These are phyloP conservation scores for Datura wrightii DNA, from an alignment of 257 asterid genomes.

Conservation along the genomic window DNA sequence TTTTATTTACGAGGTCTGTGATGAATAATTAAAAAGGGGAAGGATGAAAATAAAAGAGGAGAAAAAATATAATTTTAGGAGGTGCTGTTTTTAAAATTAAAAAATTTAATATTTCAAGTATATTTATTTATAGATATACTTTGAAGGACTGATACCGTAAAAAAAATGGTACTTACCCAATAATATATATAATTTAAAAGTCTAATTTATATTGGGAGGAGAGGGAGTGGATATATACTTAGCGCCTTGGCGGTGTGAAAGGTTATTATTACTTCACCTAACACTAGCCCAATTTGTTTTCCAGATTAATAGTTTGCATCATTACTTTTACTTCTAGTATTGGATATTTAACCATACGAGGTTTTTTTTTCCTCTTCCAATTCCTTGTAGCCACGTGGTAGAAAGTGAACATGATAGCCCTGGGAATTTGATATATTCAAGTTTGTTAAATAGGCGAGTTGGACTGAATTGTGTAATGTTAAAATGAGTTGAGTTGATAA, in stretches of 20 bases:
- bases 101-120: neutral
- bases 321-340: neutral
- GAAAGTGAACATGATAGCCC: neutral
- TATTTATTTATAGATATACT: neutral
- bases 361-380: neutral
- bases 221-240: neutral
- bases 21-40: neutral
- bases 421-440: neutral
- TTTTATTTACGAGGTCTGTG: neutral
- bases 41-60: neutral
- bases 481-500: too few species aligned
- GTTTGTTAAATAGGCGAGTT: too few species aligned
- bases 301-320: neutral
- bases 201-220: neutral
- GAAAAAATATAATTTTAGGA: neutral
- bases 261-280: constrained; percentile 3
- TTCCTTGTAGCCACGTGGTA: neutral
- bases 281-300: neutral
- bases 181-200: neutral
- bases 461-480: too few species aligned
- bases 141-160: neutral
- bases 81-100: neutral
- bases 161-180: neutral
- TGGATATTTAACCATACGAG: neutral
- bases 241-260: constrained; percentile 1